phyloP scores from a whole-genome alignment of 768 basidiomycete genomes.

The Boletus sp. region DNA sequence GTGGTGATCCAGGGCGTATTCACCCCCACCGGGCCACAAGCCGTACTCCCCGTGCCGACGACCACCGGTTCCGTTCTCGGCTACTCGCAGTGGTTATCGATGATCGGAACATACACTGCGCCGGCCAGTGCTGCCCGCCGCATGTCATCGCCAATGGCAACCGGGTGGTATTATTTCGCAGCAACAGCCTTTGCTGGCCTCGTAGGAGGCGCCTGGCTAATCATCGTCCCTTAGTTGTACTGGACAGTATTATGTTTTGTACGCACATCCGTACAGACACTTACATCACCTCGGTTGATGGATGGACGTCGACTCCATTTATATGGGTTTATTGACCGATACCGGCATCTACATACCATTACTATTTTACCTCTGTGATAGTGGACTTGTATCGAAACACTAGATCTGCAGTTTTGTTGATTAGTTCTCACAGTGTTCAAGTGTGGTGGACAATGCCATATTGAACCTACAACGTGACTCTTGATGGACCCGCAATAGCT shows the following conservation, averaged over 20 bases:
- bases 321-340: not conserved
- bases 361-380: slow-evolving; percentile 9
- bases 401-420: slow-evolving; percentile 6
- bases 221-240: slow-evolving; percentile 17
- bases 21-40: slow-evolving; percentile 33
- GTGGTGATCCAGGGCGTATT: slow-evolving; percentile 24
- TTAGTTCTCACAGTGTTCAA: slow-evolving; percentile 1
- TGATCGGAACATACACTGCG: slow-evolving; percentile 32
- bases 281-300: not conserved
- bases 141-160: slow-evolving; percentile 14
- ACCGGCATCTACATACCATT: slow-evolving; percentile 18
- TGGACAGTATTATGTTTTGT: slow-evolving; percentile 2
- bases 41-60: slow-evolving; percentile 25
- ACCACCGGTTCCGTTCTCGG: slow-evolving; percentile 29
- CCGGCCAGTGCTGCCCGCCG: slow-evolving; percentile 27
- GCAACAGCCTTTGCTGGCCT: slow-evolving; percentile 24
- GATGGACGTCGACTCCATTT: not conserved
- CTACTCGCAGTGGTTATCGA: slow-evolving; percentile 30
- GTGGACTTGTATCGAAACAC: slow-evolving; percentile 7
- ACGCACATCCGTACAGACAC: slow-evolving; percentile 7
- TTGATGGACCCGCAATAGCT: not conserved
- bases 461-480: not conserved
- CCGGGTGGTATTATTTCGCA: slow-evolving; percentile 30
- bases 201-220: slow-evolving; percentile 32
- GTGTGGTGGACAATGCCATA: not conserved